Base-by-base conservation (phyloP, 164 flowering plant species). In the Cinnamomum chago region DNA sequence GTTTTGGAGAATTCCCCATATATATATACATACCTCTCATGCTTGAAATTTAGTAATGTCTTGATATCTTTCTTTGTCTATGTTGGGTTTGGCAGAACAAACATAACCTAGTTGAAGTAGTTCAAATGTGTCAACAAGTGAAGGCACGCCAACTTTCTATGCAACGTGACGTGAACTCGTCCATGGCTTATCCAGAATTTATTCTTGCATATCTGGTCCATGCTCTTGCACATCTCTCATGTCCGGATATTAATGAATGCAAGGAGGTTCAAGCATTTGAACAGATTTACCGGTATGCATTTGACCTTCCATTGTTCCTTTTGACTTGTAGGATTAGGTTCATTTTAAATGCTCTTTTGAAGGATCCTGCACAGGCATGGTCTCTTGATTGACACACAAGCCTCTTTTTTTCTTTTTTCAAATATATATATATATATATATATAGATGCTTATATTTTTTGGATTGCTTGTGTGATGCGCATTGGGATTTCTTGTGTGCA, bases 211-310 rank as follows among this genome's bases (percentile, higher is more conserved):
- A 87, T 83, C 75, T 91, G 85, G 88, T 95, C 75, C 97, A 94
- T 82, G 83, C 88, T 30, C 89, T 95, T 83, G 97, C 98, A 71
- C 97, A 95, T 85, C 90, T 86, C 81, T 81, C 90, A 58, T 93
- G 87, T 76, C 98, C 99, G 66, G 72, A 87, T 83, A 65, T 86
- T 74, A 92, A 89, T 73, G 88, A 89, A 74, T 86, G 93, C 88
- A 86, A 80, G 73, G 94, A 93, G 79, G 87, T 88, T 67, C 79
- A 88, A 80, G 84, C 82, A 72, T 92, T 75, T 85, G 98, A 93
- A 77, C 73, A 81, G 17, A 79, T 87, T 81, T 95, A 92, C 82
- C 68, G 99, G 99, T 95, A 90, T n/a, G 58, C 7, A 13, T 35
- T 51, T 50, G 75, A 55, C 68, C 17, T 47, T 65, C 15, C 62